Percentiles rank a stretch among this genome's conserved stretches.
Evolutionary conservation across 768 basidiomycete species (phyloP).

Genomic region (Boletus rufocinnamomeus): DNA sequence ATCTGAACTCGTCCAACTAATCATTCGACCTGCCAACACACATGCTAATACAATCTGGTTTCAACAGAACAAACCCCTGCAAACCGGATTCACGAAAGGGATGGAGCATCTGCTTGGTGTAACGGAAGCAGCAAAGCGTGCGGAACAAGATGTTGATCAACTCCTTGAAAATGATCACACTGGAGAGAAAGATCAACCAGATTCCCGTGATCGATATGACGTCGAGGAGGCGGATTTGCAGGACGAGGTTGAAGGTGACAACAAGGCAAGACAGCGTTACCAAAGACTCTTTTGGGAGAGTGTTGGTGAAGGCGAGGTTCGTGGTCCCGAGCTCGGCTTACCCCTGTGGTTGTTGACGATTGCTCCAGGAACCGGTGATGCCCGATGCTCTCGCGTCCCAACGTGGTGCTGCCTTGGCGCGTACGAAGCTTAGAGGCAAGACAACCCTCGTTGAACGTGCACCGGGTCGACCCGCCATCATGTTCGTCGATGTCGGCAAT

Average conservation of each 20-base stretch:
- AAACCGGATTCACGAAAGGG: conserved; percentile 75
- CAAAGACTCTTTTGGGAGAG: conserved; percentile 81
- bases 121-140: conserved; percentile 26
- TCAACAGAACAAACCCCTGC: conserved; percentile 59
- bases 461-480: conserved; percentile 54
- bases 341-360: background rate
- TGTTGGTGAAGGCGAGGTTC: conserved; percentile 67
- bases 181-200: background rate
- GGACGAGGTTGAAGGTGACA: conserved; percentile 56
- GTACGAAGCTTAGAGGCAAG: conserved; percentile 41
- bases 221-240: conserved; percentile 62
- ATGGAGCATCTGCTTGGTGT: conserved; percentile 83
- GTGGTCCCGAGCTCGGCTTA: conserved; percentile 18
- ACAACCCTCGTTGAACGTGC: conserved; percentile 40
- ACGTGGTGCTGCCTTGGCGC: conserved; percentile 41
- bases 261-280: conserved; percentile 61
- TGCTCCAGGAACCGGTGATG: conserved; percentile 59
- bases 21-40: conserved; percentile 4
- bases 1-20: conserved; percentile 48
- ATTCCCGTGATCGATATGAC: conserved; percentile 41
- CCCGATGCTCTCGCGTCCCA: conserved; percentile 55
- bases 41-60: conserved; percentile 1
- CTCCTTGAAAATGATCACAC: conserved; percentile 12
- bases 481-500: conserved; percentile 74
- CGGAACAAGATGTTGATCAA: conserved; percentile 3